A percentile compares a stretch with the other conserved stretches of the same genome.
phyloP scores from a whole-genome alignment of 2,329 filamentous ascomycete genomes.

The Phoma herbarum region DNA sequence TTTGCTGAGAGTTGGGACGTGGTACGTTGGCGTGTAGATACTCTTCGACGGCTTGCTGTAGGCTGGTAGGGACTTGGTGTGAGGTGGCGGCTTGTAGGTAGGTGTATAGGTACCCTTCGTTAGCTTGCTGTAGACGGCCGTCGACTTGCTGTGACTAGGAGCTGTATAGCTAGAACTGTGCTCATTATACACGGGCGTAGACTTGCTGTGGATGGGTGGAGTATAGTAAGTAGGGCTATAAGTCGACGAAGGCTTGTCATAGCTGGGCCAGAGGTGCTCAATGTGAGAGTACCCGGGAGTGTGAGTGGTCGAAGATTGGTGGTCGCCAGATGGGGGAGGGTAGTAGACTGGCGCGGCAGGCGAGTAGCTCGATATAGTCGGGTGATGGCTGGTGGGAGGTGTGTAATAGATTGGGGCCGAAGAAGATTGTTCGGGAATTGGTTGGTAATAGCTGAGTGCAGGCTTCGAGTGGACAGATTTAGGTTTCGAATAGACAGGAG shows the following conservation, averaged over 20 bases:
- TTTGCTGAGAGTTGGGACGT: not conserved
- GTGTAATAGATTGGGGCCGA: not conserved
- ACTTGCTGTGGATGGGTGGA: not conserved
- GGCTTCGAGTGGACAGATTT: not conserved
- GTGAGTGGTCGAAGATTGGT: not conserved
- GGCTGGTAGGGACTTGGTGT: not conserved
- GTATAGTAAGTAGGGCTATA: not conserved
- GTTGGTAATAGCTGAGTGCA: not conserved
- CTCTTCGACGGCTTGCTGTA: not conserved
- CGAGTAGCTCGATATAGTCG: not conserved
- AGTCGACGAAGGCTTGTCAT: not conserved
- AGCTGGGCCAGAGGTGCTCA: conserved; percentile 6
- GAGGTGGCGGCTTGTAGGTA: not conserved
- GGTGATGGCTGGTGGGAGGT: not conserved
- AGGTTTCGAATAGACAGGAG: not conserved
- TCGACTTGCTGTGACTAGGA: not conserved
- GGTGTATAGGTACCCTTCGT: not conserved
- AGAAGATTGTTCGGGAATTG: not conserved
- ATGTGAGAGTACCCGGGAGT: not conserved
- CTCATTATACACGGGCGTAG: not conserved
- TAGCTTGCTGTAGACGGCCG: not conserved
- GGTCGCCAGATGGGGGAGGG: not conserved
- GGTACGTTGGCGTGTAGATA: not conserved
- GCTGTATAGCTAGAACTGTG: not conserved
- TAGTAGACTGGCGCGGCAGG: not conserved